These are phyloP conservation scores for Rhodotorula kratochvilovae DNA, from an alignment of 768 basidiomycete genomes.

Conservation along the genomic window DNA sequence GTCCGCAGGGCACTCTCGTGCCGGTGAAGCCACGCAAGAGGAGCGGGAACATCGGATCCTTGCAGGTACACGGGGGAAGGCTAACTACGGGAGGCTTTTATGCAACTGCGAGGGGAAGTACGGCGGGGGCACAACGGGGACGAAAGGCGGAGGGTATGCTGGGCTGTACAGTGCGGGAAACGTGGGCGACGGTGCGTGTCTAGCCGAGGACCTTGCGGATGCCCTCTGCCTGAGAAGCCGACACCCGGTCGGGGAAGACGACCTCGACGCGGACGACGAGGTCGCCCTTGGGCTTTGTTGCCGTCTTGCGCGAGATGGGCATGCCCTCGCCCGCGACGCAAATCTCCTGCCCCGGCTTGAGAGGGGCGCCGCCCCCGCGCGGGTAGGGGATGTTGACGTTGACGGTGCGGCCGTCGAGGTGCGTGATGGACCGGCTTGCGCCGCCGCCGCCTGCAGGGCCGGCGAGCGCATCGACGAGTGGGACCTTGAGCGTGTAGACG, in stretches of 20 bases:
- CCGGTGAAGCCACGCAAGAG: too few species aligned
- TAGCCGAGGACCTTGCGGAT: conserved; percentile 59
- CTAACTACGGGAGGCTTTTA: too few species aligned
- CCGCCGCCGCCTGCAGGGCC: conserved; percentile 52
- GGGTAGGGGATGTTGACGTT: conserved; percentile 61
- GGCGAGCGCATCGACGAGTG: conserved; percentile 77
- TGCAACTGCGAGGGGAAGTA: too few species aligned
- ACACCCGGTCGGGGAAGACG: conserved; percentile 64
- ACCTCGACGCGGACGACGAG: conserved; percentile 73
- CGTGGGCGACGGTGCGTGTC: too few species aligned
- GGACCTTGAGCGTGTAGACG: conserved; percentile 57
- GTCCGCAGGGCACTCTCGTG: too few species aligned
- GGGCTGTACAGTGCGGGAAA: too few species aligned
- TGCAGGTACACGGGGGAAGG: too few species aligned
- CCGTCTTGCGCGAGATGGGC: conserved; percentile 79
- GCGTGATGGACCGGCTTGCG: conserved; percentile 57
- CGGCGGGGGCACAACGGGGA: not conserved
- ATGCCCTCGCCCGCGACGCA: conserved; percentile 74
- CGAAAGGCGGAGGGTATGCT: too few species aligned
- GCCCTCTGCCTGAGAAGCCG: conserved; percentile 72
- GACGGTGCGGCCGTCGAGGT: conserved; percentile 74
- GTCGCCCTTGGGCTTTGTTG: conserved; percentile 70
- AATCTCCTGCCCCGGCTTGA: conserved; percentile 73
- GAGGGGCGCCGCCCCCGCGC: conserved; percentile 52
- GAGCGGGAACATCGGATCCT: too few species aligned